Percentiles rank a stretch among this genome's conserved stretches.
These are phyloP conservation scores for Gryganskiella cystojenkinii DNA, from an alignment of 192 early-diverging fungal genomes.

Conservation along the genomic window DNA sequence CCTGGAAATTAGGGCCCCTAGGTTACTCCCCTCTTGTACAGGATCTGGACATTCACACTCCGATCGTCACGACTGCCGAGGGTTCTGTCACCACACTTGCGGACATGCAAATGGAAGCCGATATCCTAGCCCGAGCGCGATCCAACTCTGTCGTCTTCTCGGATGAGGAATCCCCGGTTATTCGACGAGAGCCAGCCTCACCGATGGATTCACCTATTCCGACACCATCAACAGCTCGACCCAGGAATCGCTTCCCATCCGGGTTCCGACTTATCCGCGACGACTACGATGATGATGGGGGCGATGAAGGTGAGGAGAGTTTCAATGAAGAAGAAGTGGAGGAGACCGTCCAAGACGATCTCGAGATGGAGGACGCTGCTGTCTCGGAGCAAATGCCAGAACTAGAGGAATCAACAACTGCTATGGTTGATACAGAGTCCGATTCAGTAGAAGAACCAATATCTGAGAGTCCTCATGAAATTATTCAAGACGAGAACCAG, in stretches of 20 bases:
- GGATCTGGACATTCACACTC: conserved; percentile 39
- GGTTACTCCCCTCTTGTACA: conserved; percentile 9
- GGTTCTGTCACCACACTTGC: conserved; percentile 27
- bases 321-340: background rate
- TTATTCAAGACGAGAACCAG: too few species aligned
- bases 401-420: too few species aligned
- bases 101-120: conserved; percentile 33
- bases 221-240: conserved; percentile 49
- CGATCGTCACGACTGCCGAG: conserved; percentile 12
- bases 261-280: conserved; percentile 19
- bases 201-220: conserved; percentile 47
- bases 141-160: conserved; percentile 22
- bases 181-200: conserved; percentile 17
- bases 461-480: too few species aligned
- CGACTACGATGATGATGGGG: conserved; percentile 10
- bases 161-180: conserved; percentile 18
- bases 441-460: too few species aligned
- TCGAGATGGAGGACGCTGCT: background rate
- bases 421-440: too few species aligned
- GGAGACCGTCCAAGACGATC: background rate
- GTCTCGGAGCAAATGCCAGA: background rate
- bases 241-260: conserved; percentile 39
- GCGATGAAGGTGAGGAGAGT: conserved; percentile 13
- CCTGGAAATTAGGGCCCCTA: conserved; percentile 7
- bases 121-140: conserved; percentile 27